Evolutionary conservation across 768 basidiomycete species (phyloP).

Genomic region (Lentinula guzmanii): DNA sequence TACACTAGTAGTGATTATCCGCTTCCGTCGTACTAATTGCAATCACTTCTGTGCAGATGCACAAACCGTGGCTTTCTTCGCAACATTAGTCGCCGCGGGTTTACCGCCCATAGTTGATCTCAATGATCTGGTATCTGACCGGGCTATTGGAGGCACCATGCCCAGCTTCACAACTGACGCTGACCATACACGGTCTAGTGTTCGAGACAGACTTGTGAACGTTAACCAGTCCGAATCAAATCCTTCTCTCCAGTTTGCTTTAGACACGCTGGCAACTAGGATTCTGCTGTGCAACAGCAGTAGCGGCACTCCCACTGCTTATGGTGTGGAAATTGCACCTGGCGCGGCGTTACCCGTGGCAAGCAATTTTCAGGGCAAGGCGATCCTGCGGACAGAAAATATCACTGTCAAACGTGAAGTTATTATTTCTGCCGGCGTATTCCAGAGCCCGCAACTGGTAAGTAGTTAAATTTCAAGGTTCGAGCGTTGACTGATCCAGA

Average conservation of each 20-base stretch:
- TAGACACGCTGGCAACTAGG: conserved; percentile 20
- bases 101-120: conserved; percentile 16
- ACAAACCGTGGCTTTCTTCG: conserved; percentile 16
- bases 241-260: conserved; percentile 12
- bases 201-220: conserved; percentile 17
- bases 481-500: background rate
- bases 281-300: conserved; percentile 11
- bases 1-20: background rate
- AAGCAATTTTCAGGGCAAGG: conserved; percentile 13
- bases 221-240: conserved; percentile 8
- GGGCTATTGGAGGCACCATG: conserved; percentile 13
- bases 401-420: conserved; percentile 16
- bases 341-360: conserved; percentile 14
- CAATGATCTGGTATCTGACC: conserved; percentile 16
- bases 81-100: conserved; percentile 11
- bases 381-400: conserved; percentile 4
- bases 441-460: conserved; percentile 17
- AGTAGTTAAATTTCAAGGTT: background rate
- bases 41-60: conserved; percentile 13
- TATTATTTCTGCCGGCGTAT: conserved; percentile 15
- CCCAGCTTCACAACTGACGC: conserved; percentile 19
- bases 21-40: background rate
- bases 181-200: conserved; percentile 19
- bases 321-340: conserved; percentile 15
- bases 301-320: conserved; percentile 12